Evolutionary conservation across 2,329 filamentous ascomycete genomes (phyloP).

Genomic region (Colletotrichum godetiae): DNA sequence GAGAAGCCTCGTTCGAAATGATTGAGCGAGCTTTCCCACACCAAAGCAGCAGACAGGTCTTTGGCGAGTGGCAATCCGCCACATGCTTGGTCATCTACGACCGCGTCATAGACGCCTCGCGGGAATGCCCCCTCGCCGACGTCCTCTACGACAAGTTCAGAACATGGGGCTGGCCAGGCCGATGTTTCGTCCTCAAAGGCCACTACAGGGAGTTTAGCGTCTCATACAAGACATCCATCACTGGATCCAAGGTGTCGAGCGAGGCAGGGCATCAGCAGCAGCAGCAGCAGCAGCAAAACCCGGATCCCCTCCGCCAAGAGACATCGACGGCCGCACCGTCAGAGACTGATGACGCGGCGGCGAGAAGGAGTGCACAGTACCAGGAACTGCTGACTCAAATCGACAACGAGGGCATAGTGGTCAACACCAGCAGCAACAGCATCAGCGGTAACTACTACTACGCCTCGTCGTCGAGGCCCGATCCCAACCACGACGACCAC

Average conservation of each 20-base stretch:
- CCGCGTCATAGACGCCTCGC: conserved; percentile 58
- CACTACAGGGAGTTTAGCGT: conserved; percentile 66
- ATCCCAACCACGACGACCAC: not conserved
- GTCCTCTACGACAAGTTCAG: conserved; percentile 58
- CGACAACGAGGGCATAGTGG: conserved; percentile 25
- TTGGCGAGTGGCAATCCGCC: conserved; percentile 58
- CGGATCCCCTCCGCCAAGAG: conserved; percentile 41
- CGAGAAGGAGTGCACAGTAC: conserved; percentile 29
- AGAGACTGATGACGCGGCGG: conserved; percentile 12
- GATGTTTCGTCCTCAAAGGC: conserved; percentile 66
- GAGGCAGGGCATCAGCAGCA: conserved; percentile 47
- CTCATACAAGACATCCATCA: conserved; percentile 63
- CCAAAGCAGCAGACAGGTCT: conserved; percentile 57
- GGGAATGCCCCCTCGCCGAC: conserved; percentile 63
- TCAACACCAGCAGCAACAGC: not conserved
- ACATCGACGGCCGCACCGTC: not conserved
- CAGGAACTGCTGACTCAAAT: conserved; percentile 23
- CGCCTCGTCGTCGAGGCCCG: not conserved
- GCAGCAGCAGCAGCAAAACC: conserved; percentile 34
- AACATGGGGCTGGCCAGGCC: conserved; percentile 60
- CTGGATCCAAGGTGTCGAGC: conserved; percentile 53
- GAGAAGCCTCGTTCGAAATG: conserved; percentile 60
- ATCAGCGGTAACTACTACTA: not conserved
- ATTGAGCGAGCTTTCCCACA: conserved; percentile 62
- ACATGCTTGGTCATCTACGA: conserved; percentile 66